Evolutionary conservation across 192 early-diverging fungal genomes (phyloP), one percentile per base, ranked within the genome.

Genomic region (Coemansia biformis): DNA sequence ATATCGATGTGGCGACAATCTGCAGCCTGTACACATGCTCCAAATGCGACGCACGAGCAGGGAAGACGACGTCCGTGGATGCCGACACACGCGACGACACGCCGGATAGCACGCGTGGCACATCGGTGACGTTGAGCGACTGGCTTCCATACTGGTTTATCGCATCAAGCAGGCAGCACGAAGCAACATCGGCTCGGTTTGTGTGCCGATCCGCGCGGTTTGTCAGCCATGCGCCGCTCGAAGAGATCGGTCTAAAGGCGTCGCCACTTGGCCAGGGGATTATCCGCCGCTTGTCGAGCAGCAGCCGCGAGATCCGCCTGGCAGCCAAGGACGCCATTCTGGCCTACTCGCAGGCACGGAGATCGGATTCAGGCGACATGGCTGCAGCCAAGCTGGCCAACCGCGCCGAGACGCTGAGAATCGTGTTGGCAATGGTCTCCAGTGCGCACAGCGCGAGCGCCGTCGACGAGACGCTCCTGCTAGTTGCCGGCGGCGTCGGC

Each of bases 121-220:
- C n/a, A n/a, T n/a, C n/a, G 24, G 55, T 63, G 14, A 51, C 66
- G 17, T 46, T 76, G 18, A 68, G 73, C 28, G 46, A 47, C 32
- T 76, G 73, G 73, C 37, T 76, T 26, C 54, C 73, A 0, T 69
- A 60, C 44, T 76, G 73, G 73, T 76, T 76, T 44, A 64, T 76
- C 32, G 66, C 62, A 10, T 57, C 57, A 5, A 59, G 48, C 43
- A 51, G 54, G 13, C 61, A 59, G 29, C 36, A 48, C 26, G 54
- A 64, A 9, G 34, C 34, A 0, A 54, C 58, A 1, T 56, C 61
- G 6, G 44, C 57, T 2, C 48, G 38, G 19, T 76, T 69, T 45
- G 42, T 76, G 8, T 49, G 59, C 14, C 44, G 51, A 7, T 40
- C 63, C 1, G 46, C 43, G 7, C 56, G 66, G 38, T 76, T 76